These are phyloP conservation scores for Croton setiger DNA, from an alignment of 441 rosid genomes.

Conservation along the genomic window DNA sequence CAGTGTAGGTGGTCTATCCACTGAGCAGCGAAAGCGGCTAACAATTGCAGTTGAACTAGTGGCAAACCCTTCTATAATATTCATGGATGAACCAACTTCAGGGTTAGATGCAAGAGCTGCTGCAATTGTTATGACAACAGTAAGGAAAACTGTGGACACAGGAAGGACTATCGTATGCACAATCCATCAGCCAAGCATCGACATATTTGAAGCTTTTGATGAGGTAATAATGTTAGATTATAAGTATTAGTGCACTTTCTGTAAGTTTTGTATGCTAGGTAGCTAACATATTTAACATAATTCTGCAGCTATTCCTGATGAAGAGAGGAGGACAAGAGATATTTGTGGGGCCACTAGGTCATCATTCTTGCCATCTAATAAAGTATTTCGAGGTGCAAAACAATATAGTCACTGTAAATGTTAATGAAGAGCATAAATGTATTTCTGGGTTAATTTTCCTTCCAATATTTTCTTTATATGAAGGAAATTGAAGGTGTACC, in stretches of 20 bases:
- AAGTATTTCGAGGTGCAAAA: slow-evolving; percentile 22
- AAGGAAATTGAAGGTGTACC: slow-evolving; percentile 42
- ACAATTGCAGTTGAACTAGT: slow-evolving; percentile 20
- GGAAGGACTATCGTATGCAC: too few relatives aligned
- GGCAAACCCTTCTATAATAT: too few relatives aligned
- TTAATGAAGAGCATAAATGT: not conserved
- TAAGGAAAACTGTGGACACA: too few relatives aligned
- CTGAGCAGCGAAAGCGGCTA: slow-evolving; percentile 40
- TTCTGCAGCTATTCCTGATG: slow-evolving; percentile 54
- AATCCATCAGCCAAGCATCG: too few relatives aligned
- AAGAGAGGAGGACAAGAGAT: slow-evolving; percentile 81
- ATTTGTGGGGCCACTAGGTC: slow-evolving; percentile 72
- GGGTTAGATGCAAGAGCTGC: too few relatives aligned
- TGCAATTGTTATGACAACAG: too few relatives aligned
- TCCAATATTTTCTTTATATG: not conserved
- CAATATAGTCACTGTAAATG: not conserved
- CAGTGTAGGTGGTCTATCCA: slow-evolving; percentile 37
- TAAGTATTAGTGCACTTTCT: not conserved
- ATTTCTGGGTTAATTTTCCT: not conserved
- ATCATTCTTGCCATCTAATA: slow-evolving; percentile 51
- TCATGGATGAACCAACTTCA: too few relatives aligned
- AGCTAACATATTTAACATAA: slow-evolving; percentile 22
- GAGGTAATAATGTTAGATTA: too few relatives aligned
- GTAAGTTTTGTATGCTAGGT: slow-evolving; percentile 29
- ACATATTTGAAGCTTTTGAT: too few relatives aligned